Percentiles rank a stretch among this genome's conserved stretches.
Conservation (phyloP, 371 early-diverging fungal genomes). For the Fennellomyces sp. region DNA sequence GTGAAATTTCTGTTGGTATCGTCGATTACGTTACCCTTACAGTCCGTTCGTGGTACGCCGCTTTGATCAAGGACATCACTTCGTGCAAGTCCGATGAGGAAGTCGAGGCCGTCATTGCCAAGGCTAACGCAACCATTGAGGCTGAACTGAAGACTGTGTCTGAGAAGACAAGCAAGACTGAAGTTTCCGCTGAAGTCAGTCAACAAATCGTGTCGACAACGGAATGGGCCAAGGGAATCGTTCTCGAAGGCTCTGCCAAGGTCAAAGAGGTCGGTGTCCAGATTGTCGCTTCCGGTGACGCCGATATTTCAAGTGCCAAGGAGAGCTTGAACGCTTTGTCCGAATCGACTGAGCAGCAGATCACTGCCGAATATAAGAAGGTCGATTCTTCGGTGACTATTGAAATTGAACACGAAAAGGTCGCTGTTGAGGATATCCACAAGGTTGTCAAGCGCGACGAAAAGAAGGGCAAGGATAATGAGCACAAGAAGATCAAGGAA, state of each 20-base stretch:
- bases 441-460: neutral
- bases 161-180: neutral
- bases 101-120: neutral
- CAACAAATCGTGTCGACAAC: neutral
- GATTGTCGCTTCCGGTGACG: neutral
- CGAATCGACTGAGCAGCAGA: slow-evolving; percentile 10
- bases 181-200: neutral
- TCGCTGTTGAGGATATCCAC: neutral
- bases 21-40: slow-evolving; percentile 24
- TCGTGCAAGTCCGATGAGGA: slow-evolving; percentile 13
- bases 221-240: slow-evolving; percentile 10
- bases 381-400: neutral
- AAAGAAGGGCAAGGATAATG: neutral
- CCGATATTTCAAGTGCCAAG: neutral
- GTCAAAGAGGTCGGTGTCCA: slow-evolving; percentile 11
- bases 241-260: slow-evolving; percentile 5
- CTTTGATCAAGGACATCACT: slow-evolving; percentile 30
- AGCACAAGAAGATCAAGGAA: neutral
- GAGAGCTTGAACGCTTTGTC: slow-evolving; percentile 1
- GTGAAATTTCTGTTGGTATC: slow-evolving; percentile 16
- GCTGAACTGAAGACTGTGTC: neutral
- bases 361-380: neutral
- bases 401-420: neutral
- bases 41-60: slow-evolving; percentile 33
- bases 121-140: slow-evolving; percentile 1